Evolutionary conservation across 805 yeast species (phyloP).

Genomic region (Myxozyma melibiosi): DNA sequence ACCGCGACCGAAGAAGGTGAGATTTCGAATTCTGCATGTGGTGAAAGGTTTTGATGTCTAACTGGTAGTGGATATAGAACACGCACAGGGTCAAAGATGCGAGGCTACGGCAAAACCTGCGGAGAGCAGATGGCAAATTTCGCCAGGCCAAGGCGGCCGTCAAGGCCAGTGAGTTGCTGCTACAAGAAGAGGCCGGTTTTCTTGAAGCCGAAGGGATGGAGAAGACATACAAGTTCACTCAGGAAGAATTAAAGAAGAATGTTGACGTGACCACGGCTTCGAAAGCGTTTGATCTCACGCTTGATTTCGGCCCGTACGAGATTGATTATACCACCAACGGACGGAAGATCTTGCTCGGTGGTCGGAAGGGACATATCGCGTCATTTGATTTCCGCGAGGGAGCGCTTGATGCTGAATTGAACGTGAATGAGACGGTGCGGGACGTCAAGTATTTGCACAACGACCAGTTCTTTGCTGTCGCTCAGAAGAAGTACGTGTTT

Average conservation of each 20-base stretch:
- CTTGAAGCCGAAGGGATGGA: conserved; percentile 97
- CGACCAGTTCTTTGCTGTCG: conserved; percentile 93
- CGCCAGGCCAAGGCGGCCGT: conserved; percentile 80
- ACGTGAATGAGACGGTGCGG: conserved; percentile 84
- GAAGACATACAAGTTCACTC: conserved; percentile 81
- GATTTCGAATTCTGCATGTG: not conserved
- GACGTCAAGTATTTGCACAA: conserved; percentile 90
- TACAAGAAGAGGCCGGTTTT: conserved; percentile 82
- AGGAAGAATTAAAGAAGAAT: conserved; percentile 69
- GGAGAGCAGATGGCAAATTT: conserved; percentile 69
- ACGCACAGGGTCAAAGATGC: conserved; percentile 51
- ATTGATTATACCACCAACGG: conserved; percentile 87
- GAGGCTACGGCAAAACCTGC: conserved; percentile 65
- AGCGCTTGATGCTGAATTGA: conserved; percentile 73
- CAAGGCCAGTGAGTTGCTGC: conserved; percentile 79
- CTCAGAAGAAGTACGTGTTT: conserved; percentile 92
- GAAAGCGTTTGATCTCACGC: conserved; percentile 70
- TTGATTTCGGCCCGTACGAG: conserved; percentile 83
- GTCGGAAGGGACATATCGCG: conserved; percentile 92
- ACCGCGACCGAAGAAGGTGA: conserved; percentile 9
- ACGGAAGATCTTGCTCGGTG: conserved; percentile 79
- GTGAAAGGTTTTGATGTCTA: not conserved
- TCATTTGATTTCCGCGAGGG: conserved; percentile 96
- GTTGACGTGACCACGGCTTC: conserved; percentile 78
- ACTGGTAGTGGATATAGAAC: conserved; percentile 1